These are phyloP conservation scores for Diaporthe amygdali DNA, from an alignment of 2,329 filamentous ascomycete genomes.

Conservation along the genomic window DNA sequence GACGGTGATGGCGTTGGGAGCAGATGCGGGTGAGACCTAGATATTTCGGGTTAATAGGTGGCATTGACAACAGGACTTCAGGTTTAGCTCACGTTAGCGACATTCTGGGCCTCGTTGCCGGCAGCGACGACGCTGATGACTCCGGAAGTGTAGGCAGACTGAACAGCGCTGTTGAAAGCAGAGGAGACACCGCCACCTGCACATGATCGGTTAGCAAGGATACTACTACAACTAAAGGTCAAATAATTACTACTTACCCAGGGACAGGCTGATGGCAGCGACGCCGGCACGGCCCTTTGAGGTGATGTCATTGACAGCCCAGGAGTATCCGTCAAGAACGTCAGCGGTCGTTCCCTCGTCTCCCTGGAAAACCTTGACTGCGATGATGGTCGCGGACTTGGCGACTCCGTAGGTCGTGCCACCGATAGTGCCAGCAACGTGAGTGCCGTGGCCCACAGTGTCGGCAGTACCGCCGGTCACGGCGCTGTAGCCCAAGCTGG, in stretches of 20 bases:
- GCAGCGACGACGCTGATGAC: constrained; percentile 48
- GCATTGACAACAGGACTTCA: background rate
- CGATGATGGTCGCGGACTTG: constrained; percentile 36
- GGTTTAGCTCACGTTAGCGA: constrained; percentile 25
- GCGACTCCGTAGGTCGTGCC: constrained; percentile 38
- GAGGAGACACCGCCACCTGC: constrained; percentile 21
- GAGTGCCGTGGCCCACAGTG: constrained; percentile 39
- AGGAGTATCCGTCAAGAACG: constrained; percentile 30
- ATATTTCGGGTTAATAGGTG: background rate
- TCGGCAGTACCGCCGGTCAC: constrained; percentile 29
- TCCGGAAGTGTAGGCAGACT: constrained; percentile 38
- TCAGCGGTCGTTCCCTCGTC: constrained; percentile 2
- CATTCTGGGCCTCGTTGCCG: constrained; percentile 43
- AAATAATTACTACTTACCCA: background rate
- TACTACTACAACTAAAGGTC: fast-evolving
- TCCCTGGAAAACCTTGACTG: constrained; percentile 37
- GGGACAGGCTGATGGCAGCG: background rate
- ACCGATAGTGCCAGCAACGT: constrained; percentile 38
- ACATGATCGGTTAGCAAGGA: background rate
- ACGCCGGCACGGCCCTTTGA: background rate
- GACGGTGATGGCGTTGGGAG: constrained; percentile 46
- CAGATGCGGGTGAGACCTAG: constrained; percentile 41
- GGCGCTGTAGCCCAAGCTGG: constrained; percentile 35
- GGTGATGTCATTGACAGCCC: constrained; percentile 32
- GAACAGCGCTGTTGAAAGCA: constrained; percentile 44